Base-by-base conservation (phyloP, 306 rosid genomes). In the Cicer judaicum region DNA sequence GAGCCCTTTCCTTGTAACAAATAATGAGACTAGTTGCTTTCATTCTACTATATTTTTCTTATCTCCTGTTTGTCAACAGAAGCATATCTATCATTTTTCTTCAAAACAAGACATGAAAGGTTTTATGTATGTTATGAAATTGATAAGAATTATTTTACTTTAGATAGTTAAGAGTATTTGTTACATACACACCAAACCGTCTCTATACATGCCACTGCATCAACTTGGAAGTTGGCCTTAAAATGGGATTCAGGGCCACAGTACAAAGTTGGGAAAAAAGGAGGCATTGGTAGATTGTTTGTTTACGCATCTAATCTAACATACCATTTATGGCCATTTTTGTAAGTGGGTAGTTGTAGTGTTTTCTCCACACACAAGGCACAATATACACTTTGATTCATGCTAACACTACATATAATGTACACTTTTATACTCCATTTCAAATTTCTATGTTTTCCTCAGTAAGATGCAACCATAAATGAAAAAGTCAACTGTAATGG, bases 391-490 rank as follows among this genome's bases (percentile, higher is more conserved):
- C 15, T 42, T 44, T 13, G 19, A 40, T 52, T 40, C 15, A 13
- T 57, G 15, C 69, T 67, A 59, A 53, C 44, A 15, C 21, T 18
- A 1, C 47, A 63, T 46, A 8, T 41, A 39, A 64, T n/a, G 16
- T 48, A 47, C 47, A 70, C n/a, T 54, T 64, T 7, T 66, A 38
- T 66, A 14, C 10, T 60, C 18, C 39, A 39, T 50, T 64, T 79
- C 24, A 7, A 40, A 29, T 48, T 43, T 40, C n/a, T 18, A 8
- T 55, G 64, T 64, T 77, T 82, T 64, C 8, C 7, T 40, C 43
- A 46, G 47, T 64, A 68, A 56, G 74, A 43, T 68, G 66, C 77
- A 59, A 72, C 65, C 59, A 76, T 36, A 29, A 81, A 40, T 47
- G 34, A 48, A 40, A 12, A n/a, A 53, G 7, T 50, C 48, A 50